Evolutionary conservation across 2,329 filamentous ascomycete species (phyloP), one percentile per base, ranked within the genome.

Genomic region (Fusarium scirpi): DNA sequence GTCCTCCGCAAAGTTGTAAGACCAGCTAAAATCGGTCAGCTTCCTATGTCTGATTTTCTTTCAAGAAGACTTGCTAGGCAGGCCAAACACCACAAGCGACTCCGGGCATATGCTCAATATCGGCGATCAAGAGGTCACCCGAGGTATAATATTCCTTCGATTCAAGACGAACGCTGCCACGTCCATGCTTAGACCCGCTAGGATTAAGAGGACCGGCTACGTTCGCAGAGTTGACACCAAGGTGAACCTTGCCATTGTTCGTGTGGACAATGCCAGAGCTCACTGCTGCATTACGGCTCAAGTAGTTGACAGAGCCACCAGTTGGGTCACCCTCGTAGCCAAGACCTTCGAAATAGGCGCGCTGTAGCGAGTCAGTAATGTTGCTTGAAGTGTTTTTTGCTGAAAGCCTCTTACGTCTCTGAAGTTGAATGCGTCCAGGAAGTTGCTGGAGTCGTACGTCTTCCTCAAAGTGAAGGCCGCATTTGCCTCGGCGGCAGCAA

Each of bases 101-200:
- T 24, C 62, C 62, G 8, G 62, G 62, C 62, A 65, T 65, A 18
- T 65, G 58, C 24, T 62, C 62, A 15, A 65, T 65, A 48, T 65
- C 62, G 7, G 62, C 62, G 13, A 65, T 65, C 30, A 65, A n/a
- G 6, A 65, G 41, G 8, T 38, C 34, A 38, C 62, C 62, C 2
- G 62, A 65, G 40, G 58, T 65, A 3, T 51, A 65, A 0, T 52
- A 57, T 15, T 62, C 62, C 58, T 65, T 65, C 1, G 62, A 65
- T 34, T 65, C 62, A 8, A 65, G 22, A 34, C 62, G 62, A 22
- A 65, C 62, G 12, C 62, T 65, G 13, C 47, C 40, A 2, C 62
- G 58, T 20, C 62, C 62, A 32, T 65, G 62, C 24, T 34, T 57
- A 9, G 30, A 47, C 16, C 32, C 46, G 4, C 22, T 49, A 10